Conservation (phyloP, 2,329 filamentous ascomycete genomes). For the Aspergillus brasiliensis region DNA sequence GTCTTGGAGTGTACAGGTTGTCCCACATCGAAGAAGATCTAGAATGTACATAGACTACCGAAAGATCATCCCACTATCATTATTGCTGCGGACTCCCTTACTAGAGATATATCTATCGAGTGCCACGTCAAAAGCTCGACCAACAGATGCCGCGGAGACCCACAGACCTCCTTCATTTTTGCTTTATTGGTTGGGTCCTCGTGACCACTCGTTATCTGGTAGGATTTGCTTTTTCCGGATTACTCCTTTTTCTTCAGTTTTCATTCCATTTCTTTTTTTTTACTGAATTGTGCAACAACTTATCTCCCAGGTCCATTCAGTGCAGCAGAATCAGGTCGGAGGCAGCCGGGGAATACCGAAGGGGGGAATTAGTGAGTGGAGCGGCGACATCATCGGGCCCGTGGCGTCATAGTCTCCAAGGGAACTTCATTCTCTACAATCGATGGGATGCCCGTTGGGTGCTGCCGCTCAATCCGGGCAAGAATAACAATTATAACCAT, state of each 20-base stretch:
- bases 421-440: conserved; percentile 10
- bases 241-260: not conserved
- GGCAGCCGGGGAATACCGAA: conserved; percentile 4
- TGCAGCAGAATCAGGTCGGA: not conserved
- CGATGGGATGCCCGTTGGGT: no score
- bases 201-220: not conserved
- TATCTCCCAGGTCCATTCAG: no score
- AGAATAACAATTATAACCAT: not conserved
- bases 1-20: not conserved
- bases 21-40: not conserved
- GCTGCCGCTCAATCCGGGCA: no score
- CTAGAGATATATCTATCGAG: not conserved
- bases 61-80: not conserved
- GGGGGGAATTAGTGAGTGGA: conserved; percentile 6
- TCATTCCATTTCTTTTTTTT: not conserved
- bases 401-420: conserved; percentile 13
- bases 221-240: not conserved
- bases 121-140: not conserved
- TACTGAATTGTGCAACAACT: not conserved
- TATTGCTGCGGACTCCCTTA: no score
- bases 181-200: not conserved
- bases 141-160: not conserved
- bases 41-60: not conserved
- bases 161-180: not conserved
- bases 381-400: conserved; percentile 12